Evolutionary conservation across 176 grass and related monocot genomes (phyloP).

Genomic region (Aegilops bicornis): DNA sequence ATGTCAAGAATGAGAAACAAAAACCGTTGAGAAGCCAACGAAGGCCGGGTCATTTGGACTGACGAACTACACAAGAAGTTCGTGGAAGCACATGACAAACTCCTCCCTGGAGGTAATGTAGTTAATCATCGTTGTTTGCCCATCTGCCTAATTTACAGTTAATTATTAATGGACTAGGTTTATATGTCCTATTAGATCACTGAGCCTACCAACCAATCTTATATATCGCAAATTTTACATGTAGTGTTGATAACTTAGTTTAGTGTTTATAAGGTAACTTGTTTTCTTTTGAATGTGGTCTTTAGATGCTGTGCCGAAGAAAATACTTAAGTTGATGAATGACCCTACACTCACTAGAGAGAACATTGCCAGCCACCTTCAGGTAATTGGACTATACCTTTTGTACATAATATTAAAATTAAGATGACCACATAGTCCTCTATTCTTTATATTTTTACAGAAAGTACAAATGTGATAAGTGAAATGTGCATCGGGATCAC

Average conservation of each 20-base stretch:
- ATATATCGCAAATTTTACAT: not conserved
- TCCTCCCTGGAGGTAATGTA: not conserved
- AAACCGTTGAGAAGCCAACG: not conserved
- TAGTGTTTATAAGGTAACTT: not conserved
- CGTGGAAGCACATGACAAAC: not conserved
- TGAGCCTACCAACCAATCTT: not conserved
- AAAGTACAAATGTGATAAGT: not conserved
- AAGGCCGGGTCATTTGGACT: not conserved
- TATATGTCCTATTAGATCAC: too few relatives aligned
- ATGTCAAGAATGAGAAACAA: not conserved
- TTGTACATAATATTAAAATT: not conserved
- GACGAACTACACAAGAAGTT: not conserved
- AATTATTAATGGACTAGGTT: not conserved
- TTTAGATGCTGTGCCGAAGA: slow-evolving; percentile 26
- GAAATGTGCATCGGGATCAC: not conserved
- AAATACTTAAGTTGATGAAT: slow-evolving; percentile 37
- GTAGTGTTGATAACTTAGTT: too few relatives aligned
- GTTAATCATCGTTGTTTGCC: not conserved
- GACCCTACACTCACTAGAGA: not conserved
- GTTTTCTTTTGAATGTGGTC: not conserved
- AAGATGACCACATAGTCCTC: not conserved
- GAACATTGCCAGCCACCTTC: slow-evolving; percentile 45
- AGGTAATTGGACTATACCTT: not conserved
- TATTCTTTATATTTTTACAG: not conserved
- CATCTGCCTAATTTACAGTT: too few relatives aligned